Evolutionary conservation across 2,329 filamentous ascomycete species (phyloP), one percentile per base, ranked within the genome.

Genomic region (Passalora sequoiae): DNA sequence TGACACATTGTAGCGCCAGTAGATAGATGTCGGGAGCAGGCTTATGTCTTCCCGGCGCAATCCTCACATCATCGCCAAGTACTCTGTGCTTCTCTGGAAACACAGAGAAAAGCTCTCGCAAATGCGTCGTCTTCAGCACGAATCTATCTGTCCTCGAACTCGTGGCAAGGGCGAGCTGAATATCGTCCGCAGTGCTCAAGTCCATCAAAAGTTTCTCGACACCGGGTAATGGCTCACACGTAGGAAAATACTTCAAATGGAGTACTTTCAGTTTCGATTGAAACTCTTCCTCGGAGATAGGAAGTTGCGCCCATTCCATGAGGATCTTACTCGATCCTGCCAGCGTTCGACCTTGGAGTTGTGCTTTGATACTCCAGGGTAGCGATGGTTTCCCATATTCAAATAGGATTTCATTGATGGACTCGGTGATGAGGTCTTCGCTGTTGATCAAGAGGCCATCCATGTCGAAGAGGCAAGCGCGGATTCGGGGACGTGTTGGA

Each of bases 401-500:
- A 43, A 75, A 72, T 30, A 96, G 81, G 24, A 96, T 76, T 15
- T 79, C 72, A 68, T 96, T 95, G 51, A 87, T 83, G 65, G 84
- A 84, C 13, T 76, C 61, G 0, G 86, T 89, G 72, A 95, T 95
- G 39, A 79, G 70, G 59, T 96, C 89, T 71, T 96, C 91, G 15
- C 86, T 89, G 67, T 96, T 82, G 60, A 96, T 84, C n/a, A 97
- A 79, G 25, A 96, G 81, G 45, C 91, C 91, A 66, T 97, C 89
- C 88, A 96, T 94, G 72, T 96, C 89, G 65, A 97, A 96, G 50
- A 97, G 81, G 66, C 88, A 95, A 53, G 89, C 89, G 57, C 88
- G 78, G 43, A 96, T 75, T n/a, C n/a, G n/a, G n/a, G n/a, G n/a
- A n/a, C n/a, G n/a, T n/a, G n/a, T n/a, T n/a, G n/a, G n/a, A n/a